A percentile compares a stretch with the other conserved stretches of the same genome.
phyloP scores from a whole-genome alignment of 2,329 filamentous ascomycete genomes.

The Graphiopsis chlorocephala region DNA sequence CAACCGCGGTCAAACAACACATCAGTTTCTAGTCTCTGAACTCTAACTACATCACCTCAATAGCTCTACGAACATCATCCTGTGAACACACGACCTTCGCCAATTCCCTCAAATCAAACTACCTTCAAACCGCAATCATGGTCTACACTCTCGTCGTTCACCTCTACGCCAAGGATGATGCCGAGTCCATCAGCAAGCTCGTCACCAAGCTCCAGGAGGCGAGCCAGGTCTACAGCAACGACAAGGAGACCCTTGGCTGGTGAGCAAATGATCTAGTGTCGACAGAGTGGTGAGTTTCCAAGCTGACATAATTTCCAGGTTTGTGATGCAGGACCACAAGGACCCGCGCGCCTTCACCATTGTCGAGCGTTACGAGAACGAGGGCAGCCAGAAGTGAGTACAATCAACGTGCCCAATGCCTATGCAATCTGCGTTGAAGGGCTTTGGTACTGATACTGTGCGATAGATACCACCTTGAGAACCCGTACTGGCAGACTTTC shows the following conservation, averaged over 20 bases:
- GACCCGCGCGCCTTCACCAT: slow-evolving; percentile 71
- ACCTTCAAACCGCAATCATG: slow-evolving; percentile 44
- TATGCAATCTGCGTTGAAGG: neutral
- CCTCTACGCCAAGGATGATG: slow-evolving; percentile 66
- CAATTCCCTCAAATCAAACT: neutral
- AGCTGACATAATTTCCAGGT: slow-evolving; percentile 47
- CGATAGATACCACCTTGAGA: slow-evolving; percentile 48
- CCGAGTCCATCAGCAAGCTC: slow-evolving; percentile 62
- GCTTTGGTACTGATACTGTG: neutral
- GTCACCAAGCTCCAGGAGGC: slow-evolving; percentile 72
- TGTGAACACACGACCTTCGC: neutral
- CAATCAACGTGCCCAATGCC: neutral
- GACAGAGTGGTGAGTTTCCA: neutral
- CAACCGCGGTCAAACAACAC: slow-evolving; percentile 15
- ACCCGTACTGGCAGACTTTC: slow-evolving; percentile 74
- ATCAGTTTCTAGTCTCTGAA: slow-evolving; percentile 12
- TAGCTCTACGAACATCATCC: neutral
- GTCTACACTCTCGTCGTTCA: slow-evolving; percentile 69
- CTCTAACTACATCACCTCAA: slow-evolving; percentile 8
- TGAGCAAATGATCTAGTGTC: slow-evolving; percentile 16
- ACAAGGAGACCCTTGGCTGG: slow-evolving; percentile 59
- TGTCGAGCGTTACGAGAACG: slow-evolving; percentile 69
- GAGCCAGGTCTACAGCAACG: slow-evolving; percentile 67
- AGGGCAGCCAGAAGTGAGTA: slow-evolving; percentile 52
- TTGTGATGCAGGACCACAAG: slow-evolving; percentile 72